Conservation (phyloP, 352 stramenopile genomes). For the Elongisporangium senticosum region DNA sequence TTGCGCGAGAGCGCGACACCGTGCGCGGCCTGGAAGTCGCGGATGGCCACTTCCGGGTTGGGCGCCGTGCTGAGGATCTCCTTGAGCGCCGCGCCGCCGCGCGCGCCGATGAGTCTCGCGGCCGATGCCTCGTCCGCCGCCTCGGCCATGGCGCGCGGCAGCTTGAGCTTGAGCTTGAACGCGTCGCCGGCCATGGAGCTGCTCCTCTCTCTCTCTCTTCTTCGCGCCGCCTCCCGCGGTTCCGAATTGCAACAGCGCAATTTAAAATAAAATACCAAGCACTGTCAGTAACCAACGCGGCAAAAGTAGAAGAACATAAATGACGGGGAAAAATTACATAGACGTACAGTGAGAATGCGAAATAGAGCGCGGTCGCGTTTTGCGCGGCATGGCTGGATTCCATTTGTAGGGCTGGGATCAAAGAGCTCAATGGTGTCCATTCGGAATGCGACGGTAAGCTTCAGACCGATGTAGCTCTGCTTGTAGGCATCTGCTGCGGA, state of each 20-base stretch:
- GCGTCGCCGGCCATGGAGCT: constrained; percentile 37
- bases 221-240: neutral
- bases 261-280: constrained; percentile 1
- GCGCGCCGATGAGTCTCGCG: constrained; percentile 47
- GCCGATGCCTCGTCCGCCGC: constrained; percentile 24
- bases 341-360: too few relatives aligned
- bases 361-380: constrained; percentile 3
- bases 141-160: constrained; percentile 29
- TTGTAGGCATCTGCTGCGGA: neutral
- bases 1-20: constrained; percentile 27
- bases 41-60: constrained; percentile 80
- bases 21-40: constrained; percentile 65
- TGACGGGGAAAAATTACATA: neutral
- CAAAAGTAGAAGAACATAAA: neutral
- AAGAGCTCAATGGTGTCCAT: constrained; percentile 90
- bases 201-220: constrained; percentile 3
- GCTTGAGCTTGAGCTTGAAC: constrained; percentile 68
- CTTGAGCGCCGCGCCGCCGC: constrained; percentile 69
- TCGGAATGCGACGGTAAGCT: constrained; percentile 87
- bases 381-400: neutral
- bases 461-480: neutral
- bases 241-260: neutral
- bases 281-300: neutral
- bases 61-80: constrained; percentile 78
- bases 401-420: constrained; percentile 7